A percentile compares a stretch with the other conserved stretches of the same genome.
phyloP scores from a whole-genome alignment of 352 stramenopile species.

The Phytophthora podocarpi region DNA sequence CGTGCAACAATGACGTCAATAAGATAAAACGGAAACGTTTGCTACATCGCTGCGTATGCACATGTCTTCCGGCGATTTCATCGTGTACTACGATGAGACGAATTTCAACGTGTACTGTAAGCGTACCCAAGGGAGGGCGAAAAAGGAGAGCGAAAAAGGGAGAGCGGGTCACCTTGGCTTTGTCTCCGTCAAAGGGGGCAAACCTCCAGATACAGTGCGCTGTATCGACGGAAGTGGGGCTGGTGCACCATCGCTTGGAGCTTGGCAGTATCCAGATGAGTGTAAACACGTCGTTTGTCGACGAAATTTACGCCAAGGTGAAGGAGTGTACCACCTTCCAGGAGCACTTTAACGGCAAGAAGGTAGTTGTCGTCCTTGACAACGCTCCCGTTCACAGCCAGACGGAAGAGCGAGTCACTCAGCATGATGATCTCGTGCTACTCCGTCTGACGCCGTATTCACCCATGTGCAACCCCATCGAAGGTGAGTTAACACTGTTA shows the following conservation, averaged over 20 bases:
- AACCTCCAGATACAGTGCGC: conserved; percentile 19
- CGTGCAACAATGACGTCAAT: conserved; percentile 4
- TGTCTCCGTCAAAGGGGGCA: neutral
- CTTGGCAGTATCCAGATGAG: conserved; percentile 6
- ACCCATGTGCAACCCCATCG: too few relatives aligned
- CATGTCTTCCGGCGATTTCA: too few relatives aligned
- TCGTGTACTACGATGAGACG: conserved; percentile 8
- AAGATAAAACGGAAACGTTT: conserved; percentile 16
- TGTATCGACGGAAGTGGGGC: too few relatives aligned
- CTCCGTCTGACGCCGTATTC: neutral
- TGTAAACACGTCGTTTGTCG: too few relatives aligned
- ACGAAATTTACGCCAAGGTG: too few relatives aligned
- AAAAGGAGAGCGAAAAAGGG: too few relatives aligned
- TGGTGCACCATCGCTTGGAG: conserved; percentile 2
- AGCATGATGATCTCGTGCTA: neutral
- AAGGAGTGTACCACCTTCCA: too few relatives aligned
- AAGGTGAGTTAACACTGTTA: too few relatives aligned
- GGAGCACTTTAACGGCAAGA: too few relatives aligned
- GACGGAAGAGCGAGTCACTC: neutral
- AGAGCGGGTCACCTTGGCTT: neutral
- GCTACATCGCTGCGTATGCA: neutral
- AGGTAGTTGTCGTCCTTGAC: too few relatives aligned
- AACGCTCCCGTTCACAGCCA: neutral
- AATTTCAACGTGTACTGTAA: too few relatives aligned
- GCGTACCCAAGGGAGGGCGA: neutral